These are phyloP conservation scores for Musa balbisiana DNA, from an alignment of 202 grass and related monocot genomes.

Conservation along the genomic window DNA sequence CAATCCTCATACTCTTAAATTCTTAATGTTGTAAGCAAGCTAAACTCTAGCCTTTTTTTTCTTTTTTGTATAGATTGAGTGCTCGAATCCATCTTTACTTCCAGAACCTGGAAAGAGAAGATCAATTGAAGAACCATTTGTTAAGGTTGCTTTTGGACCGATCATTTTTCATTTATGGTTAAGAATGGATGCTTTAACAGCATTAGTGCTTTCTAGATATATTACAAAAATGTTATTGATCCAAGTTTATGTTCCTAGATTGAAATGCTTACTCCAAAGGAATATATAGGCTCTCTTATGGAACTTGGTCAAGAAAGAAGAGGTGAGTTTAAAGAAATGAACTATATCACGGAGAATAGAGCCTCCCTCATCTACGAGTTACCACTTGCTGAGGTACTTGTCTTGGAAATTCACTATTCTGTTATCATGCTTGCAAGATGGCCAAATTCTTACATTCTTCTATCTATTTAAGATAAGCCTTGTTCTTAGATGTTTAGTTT, in stretches of 20 bases:
- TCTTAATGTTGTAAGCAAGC: neutral
- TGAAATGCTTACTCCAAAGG: slow-evolving; percentile 93
- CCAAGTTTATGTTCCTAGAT: slow-evolving; percentile 32
- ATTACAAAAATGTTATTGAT: slow-evolving; percentile 25
- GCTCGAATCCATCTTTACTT: slow-evolving; percentile 93
- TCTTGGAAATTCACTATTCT: neutral
- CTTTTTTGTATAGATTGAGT: slow-evolving; percentile 48
- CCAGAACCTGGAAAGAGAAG: slow-evolving; percentile 75
- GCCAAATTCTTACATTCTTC: neutral
- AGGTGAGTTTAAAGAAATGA: slow-evolving; percentile 98
- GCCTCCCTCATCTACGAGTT: slow-evolving; percentile 79
- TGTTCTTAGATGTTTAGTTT: neutral
- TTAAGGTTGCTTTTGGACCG: slow-evolving; percentile 55
- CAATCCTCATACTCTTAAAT: too few species aligned
- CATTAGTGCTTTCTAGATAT: slow-evolving; percentile 16
- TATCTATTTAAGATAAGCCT: neutral
- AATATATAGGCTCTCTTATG: slow-evolving; percentile 96
- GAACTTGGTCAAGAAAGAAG: slow-evolving; percentile 97
- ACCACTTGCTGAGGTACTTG: slow-evolving; percentile 89
- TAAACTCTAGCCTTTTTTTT: neutral
- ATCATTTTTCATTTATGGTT: slow-evolving; percentile 22
- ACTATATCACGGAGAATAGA: slow-evolving; percentile 82
- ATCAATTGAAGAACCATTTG: slow-evolving; percentile 91
- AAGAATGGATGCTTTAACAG: slow-evolving; percentile 20
- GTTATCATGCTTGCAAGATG: neutral